Base-by-base conservation (phyloP, 306 rosid genomes). In the Alnus glutinosa region DNA sequence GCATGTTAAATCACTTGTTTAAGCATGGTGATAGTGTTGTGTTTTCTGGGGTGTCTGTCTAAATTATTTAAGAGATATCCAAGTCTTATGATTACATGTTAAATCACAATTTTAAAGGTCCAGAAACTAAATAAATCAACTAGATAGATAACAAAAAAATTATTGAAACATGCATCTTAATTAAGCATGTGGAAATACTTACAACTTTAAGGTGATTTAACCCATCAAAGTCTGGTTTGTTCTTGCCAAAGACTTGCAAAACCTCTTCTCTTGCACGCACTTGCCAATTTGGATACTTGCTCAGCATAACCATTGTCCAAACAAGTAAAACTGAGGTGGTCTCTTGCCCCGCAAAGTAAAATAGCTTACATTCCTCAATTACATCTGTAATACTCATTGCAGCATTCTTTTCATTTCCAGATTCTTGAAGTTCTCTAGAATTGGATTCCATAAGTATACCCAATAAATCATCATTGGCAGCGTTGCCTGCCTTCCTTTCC, bases 271-370 rank as follows among this genome's bases (percentile, higher is more conserved):
- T 84, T 39, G 90, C 90, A 7, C 81, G 80, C 5, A 36, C 83
- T 79, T 90, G 94, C 94, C 94, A 90, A 15, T 79, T 49, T 7
- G 79, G 87, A 44, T 82, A 39, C 18, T 55, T 74, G 18, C 87
- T 64, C 3, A 81, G 70, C 9, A 86, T 28, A 6, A 90, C 66
- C 83, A 88, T 48, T 5, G 90, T 80, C 91, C 88, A 90, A 73
- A 78, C 86, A 3, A 84, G 76, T 50, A 90, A 44, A 13, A 16
- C 55, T 0, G 94, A 57, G 28, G 89, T 86, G 52, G 89, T 88
- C 80, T 85, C 94, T 79, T 86, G 89, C 23, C 92, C 94, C 2
- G 79, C 88, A 7, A 77, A 36, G 76, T 88, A 90, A 69, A 86
- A 90, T 1, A 84, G 44, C 48, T 82, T 87, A 36, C 91, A 89